These are phyloP conservation scores for Xylaria sp. DNA, from an alignment of 2,329 filamentous ascomycete species.

Conservation along the genomic window DNA sequence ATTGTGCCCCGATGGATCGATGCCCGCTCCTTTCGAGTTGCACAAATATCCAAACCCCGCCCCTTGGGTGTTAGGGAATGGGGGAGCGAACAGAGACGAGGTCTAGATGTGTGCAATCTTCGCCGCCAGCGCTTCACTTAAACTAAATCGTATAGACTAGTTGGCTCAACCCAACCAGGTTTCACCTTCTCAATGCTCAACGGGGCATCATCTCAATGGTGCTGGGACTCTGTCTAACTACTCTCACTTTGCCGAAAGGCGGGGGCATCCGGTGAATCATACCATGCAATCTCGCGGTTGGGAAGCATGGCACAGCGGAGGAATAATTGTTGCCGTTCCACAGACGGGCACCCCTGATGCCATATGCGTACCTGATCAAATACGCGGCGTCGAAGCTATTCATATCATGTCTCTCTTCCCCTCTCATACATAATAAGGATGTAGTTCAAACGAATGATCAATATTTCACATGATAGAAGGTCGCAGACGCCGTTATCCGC, in stretches of 20 bases:
- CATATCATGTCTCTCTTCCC: background rate
- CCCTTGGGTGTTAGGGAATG: no score
- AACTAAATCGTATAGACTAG: no score
- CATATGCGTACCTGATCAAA: background rate
- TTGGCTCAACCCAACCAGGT: background rate
- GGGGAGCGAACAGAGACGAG: background rate
- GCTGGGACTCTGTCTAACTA: background rate
- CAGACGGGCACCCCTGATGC: background rate
- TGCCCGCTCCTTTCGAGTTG: background rate
- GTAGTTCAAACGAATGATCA: background rate
- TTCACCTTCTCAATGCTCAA: background rate
- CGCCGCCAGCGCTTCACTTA: background rate
- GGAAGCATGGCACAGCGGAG: background rate
- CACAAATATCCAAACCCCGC: background rate
- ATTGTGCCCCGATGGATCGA: background rate
- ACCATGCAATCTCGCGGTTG: no score
- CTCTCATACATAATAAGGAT: background rate
- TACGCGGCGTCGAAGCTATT: background rate
- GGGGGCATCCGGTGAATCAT: background rate
- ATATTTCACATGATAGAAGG: background rate
- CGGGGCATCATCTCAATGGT: background rate
- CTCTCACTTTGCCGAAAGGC: no score
- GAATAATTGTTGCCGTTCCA: background rate
- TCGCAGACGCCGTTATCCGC: background rate
- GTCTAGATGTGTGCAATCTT: background rate